phyloP scores from a whole-genome alignment of 2,329 filamentous ascomycete genomes.

The Shiraia sp. region DNA sequence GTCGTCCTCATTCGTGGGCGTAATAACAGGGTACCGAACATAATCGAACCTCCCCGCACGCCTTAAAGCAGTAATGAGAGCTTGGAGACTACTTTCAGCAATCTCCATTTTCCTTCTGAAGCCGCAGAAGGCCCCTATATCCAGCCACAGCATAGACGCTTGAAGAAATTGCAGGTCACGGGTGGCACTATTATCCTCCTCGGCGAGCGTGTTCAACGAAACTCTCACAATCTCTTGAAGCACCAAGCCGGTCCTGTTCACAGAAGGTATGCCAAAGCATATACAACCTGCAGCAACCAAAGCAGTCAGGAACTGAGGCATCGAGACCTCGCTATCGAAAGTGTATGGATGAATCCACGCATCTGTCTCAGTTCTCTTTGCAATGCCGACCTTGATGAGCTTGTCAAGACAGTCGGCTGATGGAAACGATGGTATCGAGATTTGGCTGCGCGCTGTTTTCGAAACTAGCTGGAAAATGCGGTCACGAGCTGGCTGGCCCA shows the following conservation, averaged over 20 bases:
- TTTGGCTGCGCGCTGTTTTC: slow-evolving; percentile 30
- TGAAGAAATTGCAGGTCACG: slow-evolving; percentile 57
- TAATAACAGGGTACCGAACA: slow-evolving; percentile 55
- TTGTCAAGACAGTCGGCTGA: slow-evolving; percentile 32
- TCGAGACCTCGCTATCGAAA: slow-evolving; percentile 23
- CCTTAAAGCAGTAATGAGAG: slow-evolving; percentile 58
- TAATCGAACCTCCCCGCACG: slow-evolving; percentile 61
- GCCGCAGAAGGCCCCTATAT: slow-evolving; percentile 60
- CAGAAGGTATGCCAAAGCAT: slow-evolving; percentile 36
- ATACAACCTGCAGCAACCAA: slow-evolving; percentile 37
- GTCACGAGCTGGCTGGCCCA: slow-evolving; percentile 26
- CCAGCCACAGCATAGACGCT: slow-evolving; percentile 54
- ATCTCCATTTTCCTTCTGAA: slow-evolving; percentile 61
- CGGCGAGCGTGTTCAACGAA: slow-evolving; percentile 27
- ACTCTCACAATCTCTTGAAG: slow-evolving; percentile 37
- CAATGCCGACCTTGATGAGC: slow-evolving; percentile 37
- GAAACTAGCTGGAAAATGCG: slow-evolving; percentile 36
- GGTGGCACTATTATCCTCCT: slow-evolving; percentile 35
- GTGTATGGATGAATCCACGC: slow-evolving; percentile 41
- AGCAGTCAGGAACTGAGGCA: slow-evolving; percentile 32
- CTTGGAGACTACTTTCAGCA: slow-evolving; percentile 58
- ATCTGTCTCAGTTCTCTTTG: slow-evolving; percentile 37
- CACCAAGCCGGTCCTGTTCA: slow-evolving; percentile 33
- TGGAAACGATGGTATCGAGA: slow-evolving; percentile 36
- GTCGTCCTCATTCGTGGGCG: slow-evolving; percentile 53